Evolutionary conservation across 2,329 filamentous ascomycete genomes (phyloP).

Genomic region (Whalleya microplaca): DNA sequence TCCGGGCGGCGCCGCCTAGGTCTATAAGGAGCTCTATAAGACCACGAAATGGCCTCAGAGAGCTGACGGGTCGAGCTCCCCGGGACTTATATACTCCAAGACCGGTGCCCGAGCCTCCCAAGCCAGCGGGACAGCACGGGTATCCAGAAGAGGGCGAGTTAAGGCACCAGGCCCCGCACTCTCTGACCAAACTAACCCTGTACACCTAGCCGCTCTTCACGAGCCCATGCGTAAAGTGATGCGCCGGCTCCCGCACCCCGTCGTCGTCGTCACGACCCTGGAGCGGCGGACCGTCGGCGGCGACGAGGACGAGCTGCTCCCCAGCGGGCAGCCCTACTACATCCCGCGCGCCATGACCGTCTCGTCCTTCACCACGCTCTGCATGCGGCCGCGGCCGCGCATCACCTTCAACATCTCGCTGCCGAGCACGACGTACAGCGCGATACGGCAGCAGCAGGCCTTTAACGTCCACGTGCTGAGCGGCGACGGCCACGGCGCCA

Average conservation of each 20-base stretch:
- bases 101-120: too few species aligned
- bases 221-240: conserved; percentile 56
- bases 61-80: conserved; percentile 3
- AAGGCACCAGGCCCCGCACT: neutral
- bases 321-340: too few species aligned
- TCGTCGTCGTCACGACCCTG: conserved; percentile 57
- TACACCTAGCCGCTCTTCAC: conserved; percentile 33
- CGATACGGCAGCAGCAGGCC: conserved; percentile 46
- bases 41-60: conserved; percentile 14
- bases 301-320: too few species aligned
- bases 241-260: conserved; percentile 57
- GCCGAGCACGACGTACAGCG: conserved; percentile 59
- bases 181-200: neutral
- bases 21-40: conserved; percentile 27
- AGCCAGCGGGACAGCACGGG: too few species aligned
- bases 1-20: conserved; percentile 28
- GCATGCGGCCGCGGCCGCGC: conserved; percentile 54
- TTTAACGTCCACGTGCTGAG: conserved; percentile 62
- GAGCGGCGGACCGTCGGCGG: conserved; percentile 18
- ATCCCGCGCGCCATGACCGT: conserved; percentile 61
- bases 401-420: conserved; percentile 61
- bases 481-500: conserved; percentile 50
- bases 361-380: conserved; percentile 62
- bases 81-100: too few species aligned
- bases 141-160: too few species aligned